These are phyloP conservation scores for Grosmannia serpens DNA, from an alignment of 2,329 filamentous ascomycete species.

Conservation along the genomic window DNA sequence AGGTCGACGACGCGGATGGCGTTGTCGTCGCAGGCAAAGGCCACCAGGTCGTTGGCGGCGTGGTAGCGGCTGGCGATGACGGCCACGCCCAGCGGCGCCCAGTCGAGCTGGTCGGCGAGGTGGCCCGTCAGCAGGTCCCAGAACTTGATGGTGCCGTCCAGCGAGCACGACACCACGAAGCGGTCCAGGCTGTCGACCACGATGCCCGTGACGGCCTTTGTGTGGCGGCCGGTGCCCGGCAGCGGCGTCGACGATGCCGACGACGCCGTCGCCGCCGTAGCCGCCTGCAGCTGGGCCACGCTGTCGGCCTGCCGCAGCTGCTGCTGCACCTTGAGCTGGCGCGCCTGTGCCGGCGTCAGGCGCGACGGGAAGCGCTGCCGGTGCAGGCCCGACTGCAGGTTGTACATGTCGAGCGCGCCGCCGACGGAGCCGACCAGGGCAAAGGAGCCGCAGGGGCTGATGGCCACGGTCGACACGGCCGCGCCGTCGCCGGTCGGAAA, in stretches of 20 bases:
- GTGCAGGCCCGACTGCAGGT: slow-evolving; percentile 84
- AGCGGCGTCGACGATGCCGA: slow-evolving; percentile 22
- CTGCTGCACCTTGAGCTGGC: slow-evolving; percentile 59
- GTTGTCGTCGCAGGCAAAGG: slow-evolving; percentile 78
- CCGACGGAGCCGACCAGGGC: slow-evolving; percentile 75
- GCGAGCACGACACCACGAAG: slow-evolving; percentile 70
- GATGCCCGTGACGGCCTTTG: slow-evolving; percentile 71
- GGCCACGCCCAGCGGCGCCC: slow-evolving; percentile 58
- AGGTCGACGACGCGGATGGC: slow-evolving; percentile 84
- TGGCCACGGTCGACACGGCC: slow-evolving; percentile 76
- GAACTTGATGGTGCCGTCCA: slow-evolving; percentile 92
- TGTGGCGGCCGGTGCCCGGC: slow-evolving; percentile 59
- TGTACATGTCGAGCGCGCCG: slow-evolving; percentile 88
- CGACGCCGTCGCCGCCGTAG: slow-evolving; percentile 16
- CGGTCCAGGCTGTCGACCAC: slow-evolving; percentile 84
- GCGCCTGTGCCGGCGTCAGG: slow-evolving; percentile 66
- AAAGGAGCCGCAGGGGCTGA: slow-evolving; percentile 90
- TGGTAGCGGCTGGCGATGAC: slow-evolving; percentile 74
- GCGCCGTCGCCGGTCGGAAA: slow-evolving; percentile 75
- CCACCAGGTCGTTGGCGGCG: slow-evolving; percentile 70
- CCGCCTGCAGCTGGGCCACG: slow-evolving; percentile 42
- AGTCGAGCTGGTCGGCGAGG: slow-evolving; percentile 70
- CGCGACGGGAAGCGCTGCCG: slow-evolving; percentile 77
- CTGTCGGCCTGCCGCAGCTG: slow-evolving; percentile 44
- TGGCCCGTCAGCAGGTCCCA: slow-evolving; percentile 88